Base-by-base conservation (phyloP, 306 rosid species). In the Spatholobus suberectus region DNA sequence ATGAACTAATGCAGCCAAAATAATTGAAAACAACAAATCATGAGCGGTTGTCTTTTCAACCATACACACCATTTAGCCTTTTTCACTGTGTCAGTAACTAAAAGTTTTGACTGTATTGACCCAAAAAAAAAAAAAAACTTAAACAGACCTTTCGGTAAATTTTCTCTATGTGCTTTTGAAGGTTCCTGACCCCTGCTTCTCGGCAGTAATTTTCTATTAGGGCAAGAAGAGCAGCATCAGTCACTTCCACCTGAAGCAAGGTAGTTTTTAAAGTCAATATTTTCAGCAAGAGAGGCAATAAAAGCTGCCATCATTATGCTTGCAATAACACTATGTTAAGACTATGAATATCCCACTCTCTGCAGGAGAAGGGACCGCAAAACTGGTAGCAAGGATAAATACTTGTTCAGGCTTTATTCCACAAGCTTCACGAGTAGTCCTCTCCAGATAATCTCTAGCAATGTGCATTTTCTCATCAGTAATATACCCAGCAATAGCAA, bases 381-480 rank as follows among this genome's bases (percentile, higher is more conserved):
- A 65, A 54, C 7, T 41, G 76, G 76, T 32, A 52, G 13, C 65
- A 74, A 79, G 70, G 72, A 77, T 57, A 59, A 4, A 37, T 75
- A 92, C 99, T 87, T 92, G 95, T 85, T 94, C 94, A n/a, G 90
- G 95, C 82, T 89, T 86, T 71, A 96, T 90, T 84, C 99, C 99
- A 59, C 98, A 92, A 27, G 97, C 94, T 88, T 92, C 98, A 38
- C 99, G 98, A 34, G 98, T 94, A 70, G 86, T 73, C 91, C 94
- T 96, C 88, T 96, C 99, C 90, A 96, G 87, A 87, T 91, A 96
- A 88, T 94, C 97, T 85, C 98, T 92, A 47, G 95, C 99, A 86
- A 96, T 96, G 92, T 94, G 98, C 91, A 94, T 91, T 88, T 96
- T 96, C 91, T 96, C 99, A 77, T 96, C 98, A 57, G 98, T 91